Evolutionary conservation across 2,329 filamentous ascomycete genomes (phyloP), one percentile per base, ranked within the genome.

Genomic region (Colletotrichum filicis): DNA sequence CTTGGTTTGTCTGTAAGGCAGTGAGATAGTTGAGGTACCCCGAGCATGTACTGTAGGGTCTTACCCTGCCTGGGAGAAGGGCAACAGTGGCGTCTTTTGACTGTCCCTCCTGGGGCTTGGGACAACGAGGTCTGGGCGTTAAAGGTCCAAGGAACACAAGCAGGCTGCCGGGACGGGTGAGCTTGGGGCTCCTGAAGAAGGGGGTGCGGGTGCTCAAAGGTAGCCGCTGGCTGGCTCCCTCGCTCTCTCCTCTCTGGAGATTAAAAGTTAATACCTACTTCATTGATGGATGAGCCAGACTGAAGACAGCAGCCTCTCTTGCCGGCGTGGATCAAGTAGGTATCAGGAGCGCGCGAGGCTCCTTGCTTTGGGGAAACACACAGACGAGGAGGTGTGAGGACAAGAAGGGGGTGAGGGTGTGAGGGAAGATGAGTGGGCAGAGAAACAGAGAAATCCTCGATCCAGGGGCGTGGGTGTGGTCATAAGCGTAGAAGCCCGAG

Each of bases 351-450:
- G 71, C 35, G 67, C 56, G 37, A 73, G 67, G 71, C 66, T 71
- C 71, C 61, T 66, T 73, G 49, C 53, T 56, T 66, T 73, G 61
- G 68, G 71, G 68, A 73, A 61, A 58, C 71, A 73, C 70, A 71
- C 71, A 58, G 62, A 49, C 55, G 56, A 66, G 55, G 55, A 60
- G 64, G 64, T 46, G 66, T 66, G 60, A 65, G 67, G 46, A 60
- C 56, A 61, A 70, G 66, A 46, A 71, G 67, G 67, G 67, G 60
- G 60, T 32, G 63, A 66, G 69, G 68, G 62, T 37, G 55, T 56
- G 37, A 42, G 35, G 9, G 58, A 32, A 55, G 58, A 72, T 63
- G 68, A 58, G 69, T 42, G 66, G 52, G 57, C 65, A 72, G 28
- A 53, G 42, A 46, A 12, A 68, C 58, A 42, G 16, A 55, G 37